phyloP scores from a whole-genome alignment of 164 flowering plant species.

The Vitis vinifera region ASM3070453v1 NC_081814.1:19351501-19352000 shows the following conservation, averaged over 20 bases:
- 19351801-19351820: conserved; percentile 15
- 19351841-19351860: not conserved
- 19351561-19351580: conserved; percentile 27
- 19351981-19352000: too few species aligned
- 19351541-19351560: conserved; percentile 23
- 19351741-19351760: conserved; percentile 10
- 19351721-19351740: conserved; percentile 18
- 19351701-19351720: conserved; percentile 24
- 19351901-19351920: too few species aligned
- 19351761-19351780: conserved; percentile 17
- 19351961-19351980: too few species aligned
- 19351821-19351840: conserved; percentile 16
- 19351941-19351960: too few species aligned
- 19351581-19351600: conserved; percentile 26
- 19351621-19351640: conserved; percentile 22
- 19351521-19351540: conserved; percentile 17
- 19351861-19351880: too few species aligned
- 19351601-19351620: conserved; percentile 20
- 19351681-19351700: conserved; percentile 53
- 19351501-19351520: conserved; percentile 24
- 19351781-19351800: conserved; percentile 13
- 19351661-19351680: conserved; percentile 40
- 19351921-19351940: too few species aligned
- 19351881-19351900: too few species aligned
- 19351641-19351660: conserved; percentile 16